Base-by-base conservation (phyloP, 1,139 yeast genomes). In the Blastobotrys petasosporus region DNA sequence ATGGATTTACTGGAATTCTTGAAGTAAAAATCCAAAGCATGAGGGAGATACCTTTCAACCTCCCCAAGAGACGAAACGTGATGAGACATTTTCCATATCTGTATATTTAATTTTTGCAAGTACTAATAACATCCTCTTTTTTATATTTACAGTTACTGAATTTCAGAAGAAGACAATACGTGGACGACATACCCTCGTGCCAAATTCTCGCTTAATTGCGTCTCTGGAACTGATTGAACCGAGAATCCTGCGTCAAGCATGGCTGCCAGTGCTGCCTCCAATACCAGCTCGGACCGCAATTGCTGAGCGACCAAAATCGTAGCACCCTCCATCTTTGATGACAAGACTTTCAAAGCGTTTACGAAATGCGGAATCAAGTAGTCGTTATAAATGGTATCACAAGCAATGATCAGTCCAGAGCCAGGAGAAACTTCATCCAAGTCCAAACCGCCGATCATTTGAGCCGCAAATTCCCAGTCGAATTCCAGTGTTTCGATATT, bases 341-440 rank as follows among this genome's bases (percentile, higher is more conserved):
- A 61, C 16, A 77, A 54, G 25, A 54, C 48, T 28, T 59, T 57
- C 17, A 79, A 42, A 0, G 84, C 70, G 12, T 61, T 61, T 4
- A 80, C 63, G 47, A 83, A 75, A 44, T 67, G 74, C 0, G 74
- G 74, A 1, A 82, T 71, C 38, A 84, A 65, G 53, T 68, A 80
- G 48, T 79, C 85, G 56, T 83, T 84, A 64, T 83, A 83, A 4
- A 83, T 71, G 8, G 87, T 79, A 59, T 83, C 94, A 56, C 84
- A 78, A 0, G 87, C 85, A 12, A 83, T 56, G 2, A 83, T 65
- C 15, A 77, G 37, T 32, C 62, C 56, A n/a, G 48, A 39, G 3
- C 39, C 30, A 39, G 41, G 37, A 48, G 42, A 20, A 7, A 20
- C 25, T 13, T 45, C 43, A 10, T 28, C 9, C 16, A 37, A 37